phyloP scores from a whole-genome alignment of 306 rosid species.

The Hylodesmum podocarpum region DNA sequence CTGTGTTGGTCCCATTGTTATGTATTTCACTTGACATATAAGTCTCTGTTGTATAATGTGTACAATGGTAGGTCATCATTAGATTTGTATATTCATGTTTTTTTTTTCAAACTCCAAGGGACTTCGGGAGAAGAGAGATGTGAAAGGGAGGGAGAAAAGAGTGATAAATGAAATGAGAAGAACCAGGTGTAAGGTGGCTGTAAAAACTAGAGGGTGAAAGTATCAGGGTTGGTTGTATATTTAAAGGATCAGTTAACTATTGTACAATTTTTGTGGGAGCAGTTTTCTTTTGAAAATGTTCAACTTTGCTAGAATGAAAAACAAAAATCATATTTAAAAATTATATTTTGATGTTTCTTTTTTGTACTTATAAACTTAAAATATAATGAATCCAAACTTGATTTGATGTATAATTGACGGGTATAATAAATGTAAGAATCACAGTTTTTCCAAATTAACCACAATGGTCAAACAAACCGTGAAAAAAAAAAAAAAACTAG shows the following conservation, averaged over 20 bases:
- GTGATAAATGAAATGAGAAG: not conserved
- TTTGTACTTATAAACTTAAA: not conserved
- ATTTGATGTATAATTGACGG: not conserved
- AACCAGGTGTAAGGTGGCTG: not conserved
- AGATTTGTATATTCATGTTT: conserved; percentile 33
- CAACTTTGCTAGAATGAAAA: not conserved
- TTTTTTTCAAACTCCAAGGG: not conserved
- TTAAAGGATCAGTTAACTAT: not conserved
- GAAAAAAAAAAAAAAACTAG: too few species aligned
- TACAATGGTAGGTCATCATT: conserved; percentile 14
- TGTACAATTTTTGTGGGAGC: conserved; percentile 39
- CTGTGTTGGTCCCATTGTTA: conserved; percentile 38
- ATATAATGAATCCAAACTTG: not conserved
- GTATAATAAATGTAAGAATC: not conserved
- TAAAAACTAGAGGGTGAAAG: not conserved
- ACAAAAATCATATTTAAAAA: not conserved
- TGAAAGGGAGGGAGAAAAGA: not conserved
- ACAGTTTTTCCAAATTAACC: too few species aligned
- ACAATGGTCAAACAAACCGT: too few species aligned
- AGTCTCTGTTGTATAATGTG: conserved; percentile 37
- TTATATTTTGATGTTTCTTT: not conserved
- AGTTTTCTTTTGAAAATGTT: not conserved
- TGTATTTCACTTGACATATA: conserved; percentile 28
- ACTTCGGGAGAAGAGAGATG: not conserved
- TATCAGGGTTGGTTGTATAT: not conserved